Evolutionary conservation across 352 stramenopile genomes (phyloP).

Genomic region (Phytophthora uliginosa): DNA sequence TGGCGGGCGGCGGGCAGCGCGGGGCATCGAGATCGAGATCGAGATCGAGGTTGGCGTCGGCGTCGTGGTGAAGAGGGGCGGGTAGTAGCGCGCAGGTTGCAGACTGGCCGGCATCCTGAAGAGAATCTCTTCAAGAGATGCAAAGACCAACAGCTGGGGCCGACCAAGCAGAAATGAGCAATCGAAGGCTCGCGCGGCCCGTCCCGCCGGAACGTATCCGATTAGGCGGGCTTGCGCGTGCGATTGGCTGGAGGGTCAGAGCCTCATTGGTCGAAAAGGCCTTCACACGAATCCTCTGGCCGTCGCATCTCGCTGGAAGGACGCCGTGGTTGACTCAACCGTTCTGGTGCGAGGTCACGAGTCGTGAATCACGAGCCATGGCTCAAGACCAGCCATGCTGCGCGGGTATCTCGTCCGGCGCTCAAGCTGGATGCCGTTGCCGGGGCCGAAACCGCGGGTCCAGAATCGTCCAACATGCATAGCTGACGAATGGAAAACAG

Average conservation of each 20-base stretch:
- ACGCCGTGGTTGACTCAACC: conserved; percentile 21
- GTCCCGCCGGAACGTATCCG: background rate
- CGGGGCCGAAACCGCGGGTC: too few relatives aligned
- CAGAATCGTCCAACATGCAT: too few relatives aligned
- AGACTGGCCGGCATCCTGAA: background rate
- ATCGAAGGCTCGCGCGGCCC: background rate
- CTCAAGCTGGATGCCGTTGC: background rate
- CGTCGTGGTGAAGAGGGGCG: background rate
- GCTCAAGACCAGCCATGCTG: too few relatives aligned
- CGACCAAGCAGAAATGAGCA: conserved; percentile 15
- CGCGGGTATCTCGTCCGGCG: too few relatives aligned
- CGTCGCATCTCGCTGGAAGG: background rate
- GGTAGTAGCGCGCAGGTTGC: conserved; percentile 14
- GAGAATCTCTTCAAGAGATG: too few relatives aligned
- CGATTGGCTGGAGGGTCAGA: background rate
- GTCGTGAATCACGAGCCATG: background rate
- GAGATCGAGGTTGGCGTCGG: background rate
- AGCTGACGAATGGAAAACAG: too few relatives aligned
- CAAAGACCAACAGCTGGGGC: background rate
- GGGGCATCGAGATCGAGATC: background rate
- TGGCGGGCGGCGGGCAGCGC: background rate
- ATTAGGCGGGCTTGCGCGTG: background rate
- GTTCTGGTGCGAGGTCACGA: conserved; percentile 6
- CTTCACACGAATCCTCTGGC: background rate
- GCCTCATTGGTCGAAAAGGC: background rate